phyloP scores from a whole-genome alignment of 129 eudicot genomes.

The Escallonia rubra region DNA sequence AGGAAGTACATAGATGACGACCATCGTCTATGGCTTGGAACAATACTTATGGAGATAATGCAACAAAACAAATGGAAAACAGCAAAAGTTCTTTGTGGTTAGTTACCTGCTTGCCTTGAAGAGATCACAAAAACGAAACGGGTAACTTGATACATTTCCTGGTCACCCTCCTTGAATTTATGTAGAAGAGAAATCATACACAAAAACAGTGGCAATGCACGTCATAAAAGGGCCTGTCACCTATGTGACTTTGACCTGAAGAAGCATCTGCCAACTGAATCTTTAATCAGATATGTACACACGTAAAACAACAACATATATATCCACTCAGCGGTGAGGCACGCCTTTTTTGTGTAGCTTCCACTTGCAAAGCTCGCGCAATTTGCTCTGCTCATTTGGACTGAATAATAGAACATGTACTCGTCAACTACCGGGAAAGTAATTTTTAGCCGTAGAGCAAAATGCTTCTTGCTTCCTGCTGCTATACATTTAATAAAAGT shows the following conservation, averaged over 20 bases:
- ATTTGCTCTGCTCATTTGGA: constrained; percentile 39
- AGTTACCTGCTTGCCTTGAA: too few relatives aligned
- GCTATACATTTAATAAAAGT: constrained; percentile 34
- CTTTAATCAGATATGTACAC: constrained; percentile 61
- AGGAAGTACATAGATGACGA: too few relatives aligned
- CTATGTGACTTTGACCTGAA: constrained; percentile 85
- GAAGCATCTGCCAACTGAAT: constrained; percentile 36
- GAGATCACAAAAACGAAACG: too few relatives aligned
- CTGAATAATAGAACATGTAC: constrained; percentile 29
- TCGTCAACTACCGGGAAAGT: constrained; percentile 19
- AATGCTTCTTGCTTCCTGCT: constrained; percentile 19
- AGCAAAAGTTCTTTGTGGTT: too few relatives aligned
- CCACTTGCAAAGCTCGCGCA: constrained; percentile 51
- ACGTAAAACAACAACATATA: constrained; percentile 51
- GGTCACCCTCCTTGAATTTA: too few relatives aligned
- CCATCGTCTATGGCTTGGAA: too few relatives aligned
- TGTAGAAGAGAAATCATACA: too few relatives aligned
- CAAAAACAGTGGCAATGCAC: constrained; percentile 21
- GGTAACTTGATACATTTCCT: too few relatives aligned
- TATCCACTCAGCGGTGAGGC: constrained; percentile 59
- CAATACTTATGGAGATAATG: too few relatives aligned
- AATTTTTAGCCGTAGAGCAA: constrained; percentile 20
- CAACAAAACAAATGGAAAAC: too few relatives aligned
- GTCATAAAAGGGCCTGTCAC: constrained; percentile 72
- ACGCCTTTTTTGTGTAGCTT: constrained; percentile 46